A percentile compares a stretch with the other conserved stretches of the same genome.
These are phyloP conservation scores for Arctium lappa DNA, from an alignment of 129 eudicot genomes.

Conservation along the genomic window DNA sequence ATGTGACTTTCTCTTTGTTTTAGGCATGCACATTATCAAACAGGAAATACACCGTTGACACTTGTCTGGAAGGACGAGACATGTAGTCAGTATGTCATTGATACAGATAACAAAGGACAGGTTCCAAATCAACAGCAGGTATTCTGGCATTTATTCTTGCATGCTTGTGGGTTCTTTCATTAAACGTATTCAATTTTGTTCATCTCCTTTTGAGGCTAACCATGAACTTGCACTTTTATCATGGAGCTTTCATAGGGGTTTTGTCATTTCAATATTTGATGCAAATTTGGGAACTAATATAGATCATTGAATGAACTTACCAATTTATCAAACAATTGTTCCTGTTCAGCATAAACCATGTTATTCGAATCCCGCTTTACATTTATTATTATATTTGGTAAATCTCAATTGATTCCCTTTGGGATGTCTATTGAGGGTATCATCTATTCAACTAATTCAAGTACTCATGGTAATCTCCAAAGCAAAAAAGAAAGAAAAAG, in stretches of 20 bases:
- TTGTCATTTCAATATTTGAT: background rate
- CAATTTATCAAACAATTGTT: background rate
- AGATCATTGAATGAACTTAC: background rate
- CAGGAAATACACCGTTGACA: constrained; percentile 82
- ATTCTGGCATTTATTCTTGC: constrained; percentile 8
- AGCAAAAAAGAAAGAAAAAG: background rate
- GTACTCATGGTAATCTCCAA: background rate
- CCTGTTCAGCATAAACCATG: background rate
- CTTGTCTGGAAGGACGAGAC: constrained; percentile 93
- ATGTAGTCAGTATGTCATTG: constrained; percentile 90
- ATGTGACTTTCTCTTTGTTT: constrained; percentile 8
- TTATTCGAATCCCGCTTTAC: background rate
- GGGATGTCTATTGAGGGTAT: constrained; percentile 6
- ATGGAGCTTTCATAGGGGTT: background rate
- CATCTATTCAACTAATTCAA: background rate
- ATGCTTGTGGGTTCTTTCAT: constrained; percentile 4
- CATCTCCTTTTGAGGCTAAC: constrained; percentile 3
- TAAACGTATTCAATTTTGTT: background rate
- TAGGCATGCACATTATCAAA: constrained; percentile 91
- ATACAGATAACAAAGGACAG: constrained; percentile 82
- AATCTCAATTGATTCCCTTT: background rate
- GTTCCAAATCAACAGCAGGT: constrained; percentile 87
- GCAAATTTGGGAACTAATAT: background rate
- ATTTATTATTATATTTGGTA: background rate
- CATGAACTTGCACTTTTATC: constrained; percentile 5